Base-by-base conservation (phyloP, 345 rosid species). In the Populus euphratica region DNA sequence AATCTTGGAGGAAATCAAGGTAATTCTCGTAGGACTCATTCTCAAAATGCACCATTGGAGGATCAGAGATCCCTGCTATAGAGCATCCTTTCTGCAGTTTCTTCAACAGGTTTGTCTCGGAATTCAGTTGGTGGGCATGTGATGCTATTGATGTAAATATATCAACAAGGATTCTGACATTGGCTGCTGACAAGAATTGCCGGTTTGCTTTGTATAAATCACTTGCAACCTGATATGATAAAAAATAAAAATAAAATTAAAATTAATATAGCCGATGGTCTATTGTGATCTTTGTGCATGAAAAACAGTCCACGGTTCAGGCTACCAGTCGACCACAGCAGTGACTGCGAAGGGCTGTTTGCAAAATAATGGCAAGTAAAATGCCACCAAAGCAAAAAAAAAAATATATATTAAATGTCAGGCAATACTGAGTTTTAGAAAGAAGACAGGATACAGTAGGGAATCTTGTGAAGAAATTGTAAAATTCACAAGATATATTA, bases 1-100 rank as follows among this genome's bases (percentile, higher is more conserved):
- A 61, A 80, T 84, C 88, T 75, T 86, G 91, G 52, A 93, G 92
- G 77, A 90, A 83, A 81, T 86, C 86, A 56, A 95, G 88, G 83
- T 86, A 90, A 74, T 80, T 90, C 83, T 89, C 92, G 82, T 91
- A 87, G 5, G 98, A 83, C 68, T 95, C 98, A 9, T 91, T 95
- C 78, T 93, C 98, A 62, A 95, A 95, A 86, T 90, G 96, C 73
- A 95, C 91, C 74, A 91, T 65, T 5, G 98, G 97, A 78, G 96
- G 99, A 68, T 90, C 94, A 8, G 93, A 84, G 62, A 95, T 84
- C 80, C 90, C 97, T 61, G 92, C 77, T 47, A 89, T 85, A 6
- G 88, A 85, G 88, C 97, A 93, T 9, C 87, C 94, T 84, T 79
- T 90, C 86, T 84, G 90, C 79, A 93, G 80, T 85, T 90, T 95